Percentiles rank a stretch among this genome's conserved stretches.
These are phyloP conservation scores for Ligustrum vulgare DNA, from an alignment of 257 asterid species.

Conservation along the genomic window DNA sequence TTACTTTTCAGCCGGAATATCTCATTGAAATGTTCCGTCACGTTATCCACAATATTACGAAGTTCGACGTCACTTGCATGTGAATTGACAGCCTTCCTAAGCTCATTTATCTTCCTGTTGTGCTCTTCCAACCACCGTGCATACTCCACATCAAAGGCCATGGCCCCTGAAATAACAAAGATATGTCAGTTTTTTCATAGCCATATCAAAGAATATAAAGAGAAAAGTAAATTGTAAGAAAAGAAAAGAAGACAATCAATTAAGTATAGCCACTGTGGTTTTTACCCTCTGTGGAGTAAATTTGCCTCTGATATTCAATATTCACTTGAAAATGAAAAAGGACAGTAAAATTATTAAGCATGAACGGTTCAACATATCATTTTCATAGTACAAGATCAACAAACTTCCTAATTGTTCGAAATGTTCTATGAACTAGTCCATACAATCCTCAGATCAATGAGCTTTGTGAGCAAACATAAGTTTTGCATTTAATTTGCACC, in stretches of 20 bases:
- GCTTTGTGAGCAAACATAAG: not conserved
- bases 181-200: not conserved
- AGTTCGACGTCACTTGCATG: slow-evolving; percentile 64
- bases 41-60: slow-evolving; percentile 34
- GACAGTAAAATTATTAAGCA: not conserved
- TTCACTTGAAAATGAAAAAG: not conserved
- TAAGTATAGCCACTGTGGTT: too few species aligned
- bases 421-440: not conserved
- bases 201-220: slow-evolving; percentile 1
- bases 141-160: slow-evolving; percentile 36
- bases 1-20: slow-evolving; percentile 83
- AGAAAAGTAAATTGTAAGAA: not conserved
- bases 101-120: slow-evolving; percentile 24
- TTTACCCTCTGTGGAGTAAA: not conserved
- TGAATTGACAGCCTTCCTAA: slow-evolving; percentile 36
- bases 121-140: slow-evolving; percentile 42
- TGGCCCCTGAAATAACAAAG: slow-evolving; percentile 17
- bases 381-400: not conserved
- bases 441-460: not conserved
- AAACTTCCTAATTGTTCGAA: not conserved
- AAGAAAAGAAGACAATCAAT: not conserved
- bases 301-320: not conserved
- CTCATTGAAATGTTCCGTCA: slow-evolving; percentile 59
- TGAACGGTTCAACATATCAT: not conserved
- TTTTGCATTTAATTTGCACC: not conserved